Evolutionary conservation across 441 rosid species (phyloP), one percentile per base, ranked within the genome.

Genomic region (Eruca vesicaria): DNA sequence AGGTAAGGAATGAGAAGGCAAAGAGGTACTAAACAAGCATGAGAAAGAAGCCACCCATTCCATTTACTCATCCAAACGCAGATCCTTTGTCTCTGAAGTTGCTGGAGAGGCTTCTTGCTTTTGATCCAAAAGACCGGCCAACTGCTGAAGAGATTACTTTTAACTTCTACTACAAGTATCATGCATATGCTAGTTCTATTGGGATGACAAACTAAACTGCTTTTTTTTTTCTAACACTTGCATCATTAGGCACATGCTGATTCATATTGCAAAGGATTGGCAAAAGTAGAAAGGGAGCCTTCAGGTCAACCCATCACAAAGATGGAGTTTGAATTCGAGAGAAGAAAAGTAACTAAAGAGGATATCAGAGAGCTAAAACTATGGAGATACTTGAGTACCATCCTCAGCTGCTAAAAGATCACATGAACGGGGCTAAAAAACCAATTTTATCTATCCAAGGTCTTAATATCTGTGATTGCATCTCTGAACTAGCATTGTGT

Each of bases 261-360:
- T 84, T 94, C 97, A 75, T 93, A 95, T 83, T 93, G 93, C 69
- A 93, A 87, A 84, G 97, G 99, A 57, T 77, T 93, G 75, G 83
- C 96, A 32, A 91, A 77, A 82, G 83, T 91, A 52, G 98, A 95
- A 76, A 89, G 95, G 77, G 98, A 95, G 76, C 99, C 97, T 69
- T 95, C 97, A 31, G 87, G 91, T 81, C 97, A 89, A 53, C 97
- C 98, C 68, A 91, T 93, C 71, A 84, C 96, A 10, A 95, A 93
- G 81, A 89, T 93, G 94, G 98, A 89, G 74, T 95, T 95, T 69
- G 99, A 93, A 80, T 95, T 95, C 69, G 99, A 95, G 87, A 93
- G 96, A 72, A 81, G 95, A 57, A 91, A 90, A 76, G 93, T 93
- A 52, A 89, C 96, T 23, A 95, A 93, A 80, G 98, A 93, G 68